Percentiles rank a stretch among this genome's conserved stretches.
Evolutionary conservation across 1,284 basidiomycete genomes (phyloP).

Genomic region (Kwoniella shivajii): DNA sequence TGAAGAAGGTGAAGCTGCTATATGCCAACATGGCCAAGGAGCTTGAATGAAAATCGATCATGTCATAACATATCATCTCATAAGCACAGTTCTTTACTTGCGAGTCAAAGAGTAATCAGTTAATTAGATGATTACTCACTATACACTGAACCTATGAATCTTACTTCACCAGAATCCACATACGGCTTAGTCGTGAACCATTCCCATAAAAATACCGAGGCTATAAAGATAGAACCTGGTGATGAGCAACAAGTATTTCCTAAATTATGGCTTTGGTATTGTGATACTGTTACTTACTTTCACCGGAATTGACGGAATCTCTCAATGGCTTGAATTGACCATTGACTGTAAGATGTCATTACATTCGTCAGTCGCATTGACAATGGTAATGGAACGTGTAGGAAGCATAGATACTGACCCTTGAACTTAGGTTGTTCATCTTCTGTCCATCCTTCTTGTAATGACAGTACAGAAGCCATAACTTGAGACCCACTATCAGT

Average conservation of each 20-base stretch:
- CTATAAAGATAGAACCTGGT: constrained; percentile 11
- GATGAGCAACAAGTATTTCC: too few species aligned
- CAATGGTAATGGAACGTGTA: background rate
- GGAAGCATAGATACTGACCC: constrained; percentile 64
- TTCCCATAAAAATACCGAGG: constrained; percentile 69
- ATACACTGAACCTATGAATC: constrained; percentile 61
- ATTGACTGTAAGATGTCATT: constrained; percentile 63
- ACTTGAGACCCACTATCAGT: constrained; percentile 33
- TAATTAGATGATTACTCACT: constrained; percentile 32
- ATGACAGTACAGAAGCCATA: constrained; percentile 92
- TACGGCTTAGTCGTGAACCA: constrained; percentile 98
- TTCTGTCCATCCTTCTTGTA: constrained; percentile 74
- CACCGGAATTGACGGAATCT: constrained; percentile 81
- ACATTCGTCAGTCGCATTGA: background rate
- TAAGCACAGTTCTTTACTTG: too few species aligned
- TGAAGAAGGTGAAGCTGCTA: constrained; percentile 75
- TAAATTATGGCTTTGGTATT: too few species aligned
- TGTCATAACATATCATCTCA: too few species aligned
- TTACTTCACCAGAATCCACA: constrained; percentile 75
- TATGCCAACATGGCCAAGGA: constrained; percentile 96
- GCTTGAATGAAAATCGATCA: too few species aligned
- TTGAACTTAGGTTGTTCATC: constrained; percentile 66
- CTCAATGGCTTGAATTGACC: constrained; percentile 88
- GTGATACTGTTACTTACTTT: constrained; percentile 37
- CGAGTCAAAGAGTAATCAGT: too few species aligned